Base-by-base conservation (phyloP, 2,329 filamentous ascomycete genomes). In the Stemphylium beticola region DNA sequence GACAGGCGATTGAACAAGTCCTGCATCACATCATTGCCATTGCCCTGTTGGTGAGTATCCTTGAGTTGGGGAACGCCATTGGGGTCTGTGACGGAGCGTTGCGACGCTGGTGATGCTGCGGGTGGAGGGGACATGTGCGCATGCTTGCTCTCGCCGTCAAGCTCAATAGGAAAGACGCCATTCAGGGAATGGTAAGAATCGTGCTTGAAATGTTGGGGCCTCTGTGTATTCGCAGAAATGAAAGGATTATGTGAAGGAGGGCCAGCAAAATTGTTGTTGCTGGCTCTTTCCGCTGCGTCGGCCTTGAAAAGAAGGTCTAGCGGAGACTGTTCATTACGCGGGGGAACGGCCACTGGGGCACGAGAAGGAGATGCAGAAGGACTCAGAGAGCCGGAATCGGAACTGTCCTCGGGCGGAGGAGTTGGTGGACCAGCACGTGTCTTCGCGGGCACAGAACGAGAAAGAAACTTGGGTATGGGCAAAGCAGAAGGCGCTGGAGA, bases 291-390 rank as follows among this genome's bases (percentile, higher is more conserved):
- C 57, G 90, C 88, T 44, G 90, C 85, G 65, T 96, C 90, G 31
- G 92, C 92, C 57, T 89, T 88, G 80, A 98, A 98, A 71, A 98
- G 88, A 59, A 96, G 84, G 67, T 98, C 93, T 4, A 98, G 81
- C 1, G 93, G 92, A 10, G 92, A 96, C 57, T 91, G 85, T 55
- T 86, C 78, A 51, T 81, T 73, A n/a, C 75, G 72, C 9, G 69
- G 74, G 14, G 75, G 74, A n/a, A 73, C 66, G 1, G 69, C 56
- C 29, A 78, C 74, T 14, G 67, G 82, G 77, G 61, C 79, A 76
- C 70, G 84, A 11, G 79, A 80, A 20, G 83, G 83, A 49, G 81
- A 82, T 24, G 81, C 83, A 18, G 80, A 79, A 57, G 71, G 75
- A 60, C 71, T 80, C 5, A 61, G 62, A 9, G 73, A 71, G n/a